Evolutionary conservation across 2,329 filamentous ascomycete genomes (phyloP), one percentile per base, ranked within the genome.

Genomic region (Paracamarosporium sp.): DNA sequence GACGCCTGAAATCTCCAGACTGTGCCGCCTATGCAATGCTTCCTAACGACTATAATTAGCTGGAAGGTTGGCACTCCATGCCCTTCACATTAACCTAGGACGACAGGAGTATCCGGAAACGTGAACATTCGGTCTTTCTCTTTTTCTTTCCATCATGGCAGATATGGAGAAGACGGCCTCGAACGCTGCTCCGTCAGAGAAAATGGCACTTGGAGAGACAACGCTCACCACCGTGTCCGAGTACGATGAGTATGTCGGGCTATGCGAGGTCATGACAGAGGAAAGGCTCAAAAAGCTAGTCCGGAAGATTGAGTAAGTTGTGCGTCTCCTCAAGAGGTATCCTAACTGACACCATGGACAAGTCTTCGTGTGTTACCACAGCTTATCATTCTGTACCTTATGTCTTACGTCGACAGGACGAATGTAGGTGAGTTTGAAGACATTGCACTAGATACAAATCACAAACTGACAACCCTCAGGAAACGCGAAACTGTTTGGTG

Each of bases 401-500:
- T 69, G 15, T 64, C 57, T 27, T 68, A 63, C 36, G 50, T 71
- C 13, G 68, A 71, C 33, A 46, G 53, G 12, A 55, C 53, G 9
- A 55, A 55, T 35, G 36, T 61, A 13, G 59, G 59, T 61, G 17
- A 50, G 38, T 45, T 22, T 5, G n/a, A 36, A 5, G 13, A 11
- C 17, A 17, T 31, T n/a, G 28, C 8, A 45, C 15, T 8, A 17
- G 20, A 15, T 28, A n/a, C 4, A 20, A 3, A 25, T 53, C n/a
- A 20, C 12, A 7, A 17, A 20, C 25, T 25, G n/a, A 24, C 13
- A 25, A 24, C 20, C 4, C 9, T 74, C n/a, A 55, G 62, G 57
- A 27, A 87, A 84, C 81, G 76, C 62, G 56, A 66, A 63, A 15
- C 62, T 76, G 24, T 65, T 69, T 36, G 62, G 66, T 24, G 51